phyloP scores from a whole-genome alignment of 2,329 filamentous ascomycete genomes.

The Chaetothyriales sp. region DNA sequence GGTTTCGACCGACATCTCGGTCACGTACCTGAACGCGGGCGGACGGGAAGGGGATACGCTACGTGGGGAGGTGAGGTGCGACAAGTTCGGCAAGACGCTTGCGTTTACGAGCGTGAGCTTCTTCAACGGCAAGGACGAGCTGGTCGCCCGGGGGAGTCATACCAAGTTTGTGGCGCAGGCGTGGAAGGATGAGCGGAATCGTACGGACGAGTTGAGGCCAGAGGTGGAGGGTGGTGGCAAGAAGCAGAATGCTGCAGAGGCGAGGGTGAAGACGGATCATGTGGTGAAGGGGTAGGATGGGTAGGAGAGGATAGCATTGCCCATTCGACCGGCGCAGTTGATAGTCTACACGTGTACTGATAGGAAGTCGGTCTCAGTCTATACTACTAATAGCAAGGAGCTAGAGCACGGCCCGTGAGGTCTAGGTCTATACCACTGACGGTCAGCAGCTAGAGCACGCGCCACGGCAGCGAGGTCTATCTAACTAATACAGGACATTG shows the following conservation, averaged over 20 bases:
- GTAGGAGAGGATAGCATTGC: neutral
- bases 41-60: slow-evolving; percentile 48
- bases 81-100: slow-evolving; percentile 53
- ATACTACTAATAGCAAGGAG: too few relatives aligned
- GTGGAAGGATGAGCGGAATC: slow-evolving; percentile 49
- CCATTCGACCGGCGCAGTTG: neutral
- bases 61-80: slow-evolving; percentile 46
- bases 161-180: slow-evolving; percentile 49
- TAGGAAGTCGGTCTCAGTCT: too few relatives aligned
- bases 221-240: slow-evolving; percentile 15
- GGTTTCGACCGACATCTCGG: slow-evolving; percentile 51
- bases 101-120: slow-evolving; percentile 50
- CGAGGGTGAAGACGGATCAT: neutral
- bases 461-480: too few relatives aligned
- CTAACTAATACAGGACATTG: too few relatives aligned
- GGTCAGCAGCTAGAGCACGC: too few relatives aligned
- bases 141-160: slow-evolving; percentile 51
- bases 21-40: slow-evolving; percentile 49
- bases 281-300: neutral
- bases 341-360: too few relatives aligned
- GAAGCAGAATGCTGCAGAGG: too few relatives aligned
- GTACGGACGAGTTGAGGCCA: slow-evolving; percentile 40
- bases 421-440: too few relatives aligned
- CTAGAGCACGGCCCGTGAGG: too few relatives aligned
- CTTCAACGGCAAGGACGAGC: slow-evolving; percentile 41